Conservation (phyloP, 352 stramenopile species). For the Globisporangium iwayamae region DNA sequence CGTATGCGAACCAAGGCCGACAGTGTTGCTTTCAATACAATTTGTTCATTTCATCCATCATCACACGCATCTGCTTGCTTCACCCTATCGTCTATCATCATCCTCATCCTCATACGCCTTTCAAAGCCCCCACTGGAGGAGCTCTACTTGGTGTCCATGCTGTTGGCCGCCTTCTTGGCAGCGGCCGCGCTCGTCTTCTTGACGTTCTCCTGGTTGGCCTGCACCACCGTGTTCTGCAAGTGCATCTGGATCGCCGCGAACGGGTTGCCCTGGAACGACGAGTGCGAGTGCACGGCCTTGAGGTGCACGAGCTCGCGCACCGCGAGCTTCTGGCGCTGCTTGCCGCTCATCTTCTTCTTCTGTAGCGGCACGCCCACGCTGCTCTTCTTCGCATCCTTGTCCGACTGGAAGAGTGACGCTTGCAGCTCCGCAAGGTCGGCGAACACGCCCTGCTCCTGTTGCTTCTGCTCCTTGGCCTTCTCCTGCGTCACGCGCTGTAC, state of each 20-base stretch:
- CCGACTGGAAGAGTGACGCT: slow-evolving; percentile 61
- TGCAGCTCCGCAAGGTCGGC: slow-evolving; percentile 68
- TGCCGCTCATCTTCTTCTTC: slow-evolving; percentile 67
- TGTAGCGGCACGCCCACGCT: slow-evolving; percentile 12
- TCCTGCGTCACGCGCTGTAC: slow-evolving; percentile 63
- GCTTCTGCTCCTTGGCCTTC: slow-evolving; percentile 45
- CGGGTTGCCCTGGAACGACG: slow-evolving; percentile 76
- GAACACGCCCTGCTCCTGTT: slow-evolving; percentile 56
- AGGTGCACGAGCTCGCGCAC: slow-evolving; percentile 81
- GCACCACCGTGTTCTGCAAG: slow-evolving; percentile 83
- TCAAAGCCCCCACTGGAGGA: not conserved
- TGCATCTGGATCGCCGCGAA: slow-evolving; percentile 86
- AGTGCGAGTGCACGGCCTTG: slow-evolving; percentile 80
- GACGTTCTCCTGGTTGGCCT: slow-evolving; percentile 62
- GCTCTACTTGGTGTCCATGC: slow-evolving; percentile 38
- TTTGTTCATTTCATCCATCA: slow-evolving; percentile 6
- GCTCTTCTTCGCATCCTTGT: slow-evolving; percentile 31
- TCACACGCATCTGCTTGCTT: slow-evolving; percentile 2
- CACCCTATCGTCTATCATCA: not conserved
- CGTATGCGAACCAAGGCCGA: not conserved
- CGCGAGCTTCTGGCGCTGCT: slow-evolving; percentile 80
- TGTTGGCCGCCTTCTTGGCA: slow-evolving; percentile 21
- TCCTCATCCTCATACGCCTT: not conserved
- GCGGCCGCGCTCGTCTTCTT: slow-evolving; percentile 31
- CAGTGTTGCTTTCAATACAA: slow-evolving; percentile 11